A percentile compares a stretch with the other conserved stretches of the same genome.
Evolutionary conservation across 768 basidiomycete genomes (phyloP).

Genomic region (Crassisporium funariophilum): DNA sequence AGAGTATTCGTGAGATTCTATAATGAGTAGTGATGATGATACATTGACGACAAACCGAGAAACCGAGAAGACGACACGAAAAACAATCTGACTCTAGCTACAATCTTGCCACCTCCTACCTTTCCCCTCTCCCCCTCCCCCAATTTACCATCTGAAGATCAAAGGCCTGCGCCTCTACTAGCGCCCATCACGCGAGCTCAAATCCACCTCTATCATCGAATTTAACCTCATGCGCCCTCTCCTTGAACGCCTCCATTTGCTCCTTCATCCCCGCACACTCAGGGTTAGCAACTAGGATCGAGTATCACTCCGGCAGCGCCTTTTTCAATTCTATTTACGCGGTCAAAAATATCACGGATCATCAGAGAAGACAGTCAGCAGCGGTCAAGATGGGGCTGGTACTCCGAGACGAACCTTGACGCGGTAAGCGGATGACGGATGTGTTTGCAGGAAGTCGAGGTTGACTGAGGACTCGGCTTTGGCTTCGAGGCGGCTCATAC

Average conservation of each 20-base stretch:
- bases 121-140: no score
- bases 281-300: slow-evolving; percentile 55
- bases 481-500: slow-evolving; percentile 62
- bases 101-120: no score
- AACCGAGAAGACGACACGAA: no score
- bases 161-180: no score
- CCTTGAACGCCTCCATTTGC: slow-evolving; percentile 33
- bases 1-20: no score
- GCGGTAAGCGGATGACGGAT: slow-evolving; percentile 74
- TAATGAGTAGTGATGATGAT: no score
- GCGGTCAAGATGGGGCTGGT: no score
- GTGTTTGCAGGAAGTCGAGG: slow-evolving; percentile 73
- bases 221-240: slow-evolving; percentile 17
- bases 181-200: no score
- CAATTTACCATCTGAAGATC: no score
- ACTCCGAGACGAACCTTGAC: slow-evolving; percentile 55
- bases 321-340: slow-evolving; percentile 48
- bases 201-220: no score
- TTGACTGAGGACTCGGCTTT: slow-evolving; percentile 25
- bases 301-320: slow-evolving; percentile 58
- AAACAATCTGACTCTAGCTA: no score
- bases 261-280: slow-evolving; percentile 50
- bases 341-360: neutral
- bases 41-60: no score
- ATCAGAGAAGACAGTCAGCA: neutral